A percentile compares a stretch with the other conserved stretches of the same genome.
Conservation (phyloP, 2,329 filamentous ascomycete species). For the Zymoseptoria ardabiliae region DNA sequence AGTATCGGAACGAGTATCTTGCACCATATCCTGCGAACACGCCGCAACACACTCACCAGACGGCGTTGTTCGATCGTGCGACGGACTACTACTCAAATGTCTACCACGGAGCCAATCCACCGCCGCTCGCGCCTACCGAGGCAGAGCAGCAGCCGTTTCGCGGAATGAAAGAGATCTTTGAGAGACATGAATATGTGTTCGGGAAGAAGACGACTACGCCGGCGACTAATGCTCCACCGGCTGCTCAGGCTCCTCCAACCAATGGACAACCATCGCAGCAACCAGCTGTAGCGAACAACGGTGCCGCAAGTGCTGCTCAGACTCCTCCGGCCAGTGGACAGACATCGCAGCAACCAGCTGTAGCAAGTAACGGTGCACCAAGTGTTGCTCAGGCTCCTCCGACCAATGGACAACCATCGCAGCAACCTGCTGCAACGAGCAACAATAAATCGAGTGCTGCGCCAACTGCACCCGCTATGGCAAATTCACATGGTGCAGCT, state of each 20-base stretch:
- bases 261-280: background rate
- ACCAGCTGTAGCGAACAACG: no score
- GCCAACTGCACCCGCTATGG: background rate
- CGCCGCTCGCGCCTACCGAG: background rate
- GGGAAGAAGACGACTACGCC: background rate
- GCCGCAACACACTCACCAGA: background rate
- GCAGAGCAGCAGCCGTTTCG: background rate
- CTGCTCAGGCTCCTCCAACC: background rate
- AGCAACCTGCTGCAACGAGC: background rate
- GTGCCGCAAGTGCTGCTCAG: background rate
- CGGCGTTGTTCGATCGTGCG: background rate
- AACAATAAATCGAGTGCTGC: background rate
- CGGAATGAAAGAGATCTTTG: background rate
- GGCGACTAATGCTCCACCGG: background rate
- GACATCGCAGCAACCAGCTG: background rate
- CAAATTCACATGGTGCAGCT: background rate
- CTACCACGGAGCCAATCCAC: background rate
- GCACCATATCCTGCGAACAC: conserved; percentile 1
- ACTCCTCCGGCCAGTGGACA: no score
- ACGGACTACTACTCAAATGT: background rate
- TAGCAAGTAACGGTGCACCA: background rate
- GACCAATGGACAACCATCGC: no score
- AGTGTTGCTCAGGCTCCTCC: background rate
- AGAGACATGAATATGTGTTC: background rate
- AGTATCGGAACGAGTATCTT: conserved; percentile 15